Evolutionary conservation across 2,329 filamentous ascomycete species (phyloP), one percentile per base, ranked within the genome.

Genomic region (Diplocarpon mali): DNA sequence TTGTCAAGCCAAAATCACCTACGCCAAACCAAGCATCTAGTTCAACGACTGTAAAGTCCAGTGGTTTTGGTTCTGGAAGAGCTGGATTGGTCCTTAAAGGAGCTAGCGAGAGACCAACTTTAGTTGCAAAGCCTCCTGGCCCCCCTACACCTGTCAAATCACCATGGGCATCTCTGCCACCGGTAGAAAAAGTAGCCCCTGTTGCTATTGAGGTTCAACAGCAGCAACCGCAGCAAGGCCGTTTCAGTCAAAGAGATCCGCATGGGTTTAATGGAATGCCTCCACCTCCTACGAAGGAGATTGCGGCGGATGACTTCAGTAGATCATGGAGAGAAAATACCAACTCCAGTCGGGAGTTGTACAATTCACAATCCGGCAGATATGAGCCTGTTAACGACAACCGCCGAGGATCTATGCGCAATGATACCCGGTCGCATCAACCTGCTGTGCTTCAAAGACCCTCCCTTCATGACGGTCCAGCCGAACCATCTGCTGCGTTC

Each of bases 281-380:
- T 14, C 70, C 70, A 40, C 71, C 70, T 14, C 69, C 70, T 15
- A 73, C 83, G 0, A 86, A 87, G 59, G 89, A 96, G 61, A 94
- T 95, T 51, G 86, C 88, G 5, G 85, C 89, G 0, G 92, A 96
- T 62, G 90, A 95, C 53, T 96, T 95, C 59, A 93, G 83, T 61
- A 76, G 92, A 50, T 78, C 82, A 29, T 94, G 85, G 81, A 76
- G 84, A 57, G 87, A 95, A 50, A 75, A 80, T 5, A 70, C 69
- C 0, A 70, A 75, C 45, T 70, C 73, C 10, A 80, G 77, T 50
- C 73, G 85, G 45, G 89, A 96, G 62, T 70, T 96, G 0, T 96
- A 80, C 67, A 95, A 96, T 62, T 94, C 90, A n/a, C 84, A 93
- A 44, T 95, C 87, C 43, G 90, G 90, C 14, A 82, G 87, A 40